Evolutionary conservation across 2,329 filamentous ascomycete genomes (phyloP).

Genomic region (Mariannaea sp.): DNA sequence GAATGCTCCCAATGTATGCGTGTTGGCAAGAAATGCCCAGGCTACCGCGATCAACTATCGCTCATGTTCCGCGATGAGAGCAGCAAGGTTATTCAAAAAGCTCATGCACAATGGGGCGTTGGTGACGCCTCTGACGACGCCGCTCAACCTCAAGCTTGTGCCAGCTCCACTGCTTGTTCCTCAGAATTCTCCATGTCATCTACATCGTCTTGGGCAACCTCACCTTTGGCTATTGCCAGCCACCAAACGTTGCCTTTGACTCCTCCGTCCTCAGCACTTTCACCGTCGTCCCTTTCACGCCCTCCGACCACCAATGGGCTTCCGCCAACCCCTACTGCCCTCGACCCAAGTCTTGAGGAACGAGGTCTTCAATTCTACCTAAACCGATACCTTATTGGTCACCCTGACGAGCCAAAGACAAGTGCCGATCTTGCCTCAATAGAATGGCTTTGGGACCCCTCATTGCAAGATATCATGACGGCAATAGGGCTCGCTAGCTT

Average conservation of each 20-base stretch:
- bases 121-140: conserved; percentile 29
- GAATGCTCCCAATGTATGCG: conserved; percentile 67
- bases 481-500: conserved; percentile 64
- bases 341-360: conserved; percentile 52
- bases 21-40: conserved; percentile 63
- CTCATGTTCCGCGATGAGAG: conserved; percentile 71
- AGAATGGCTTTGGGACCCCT: conserved; percentile 46
- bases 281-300: conserved; percentile 7
- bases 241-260: conserved; percentile 25
- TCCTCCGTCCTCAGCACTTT: conserved; percentile 26
- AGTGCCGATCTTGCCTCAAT: conserved; percentile 44
- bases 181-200: conserved; percentile 29
- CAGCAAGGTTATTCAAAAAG: conserved; percentile 63
- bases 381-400: conserved; percentile 55
- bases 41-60: conserved; percentile 67
- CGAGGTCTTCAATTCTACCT: conserved; percentile 57
- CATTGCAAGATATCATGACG: conserved; percentile 55
- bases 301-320: conserved; percentile 8
- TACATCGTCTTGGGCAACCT: conserved; percentile 29
- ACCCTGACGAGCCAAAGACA: conserved; percentile 54
- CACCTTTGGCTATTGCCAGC: conserved; percentile 21
- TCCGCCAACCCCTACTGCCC: conserved; percentile 34
- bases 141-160: conserved; percentile 30
- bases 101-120: conserved; percentile 56
- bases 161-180: conserved; percentile 16